Evolutionary conservation across 441 rosid genomes (phyloP).

Genomic region (Gossypium aridum): DNA sequence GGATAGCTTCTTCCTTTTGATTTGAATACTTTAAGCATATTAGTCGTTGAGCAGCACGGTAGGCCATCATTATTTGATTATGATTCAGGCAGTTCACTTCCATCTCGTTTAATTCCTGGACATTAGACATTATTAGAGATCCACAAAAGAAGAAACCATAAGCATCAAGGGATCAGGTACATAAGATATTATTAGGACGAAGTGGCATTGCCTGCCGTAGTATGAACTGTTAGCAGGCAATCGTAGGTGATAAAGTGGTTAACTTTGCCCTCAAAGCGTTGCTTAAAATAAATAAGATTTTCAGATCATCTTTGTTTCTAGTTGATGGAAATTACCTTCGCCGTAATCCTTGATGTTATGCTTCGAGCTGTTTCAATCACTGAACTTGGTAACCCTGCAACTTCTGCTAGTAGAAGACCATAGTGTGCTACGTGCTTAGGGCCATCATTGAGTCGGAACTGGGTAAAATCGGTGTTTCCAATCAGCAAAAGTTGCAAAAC

Average conservation of each 20-base stretch:
- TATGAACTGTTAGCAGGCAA: background rate
- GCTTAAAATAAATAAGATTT: background rate
- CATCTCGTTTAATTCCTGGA: conserved; percentile 65
- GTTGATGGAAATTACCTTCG: conserved; percentile 34
- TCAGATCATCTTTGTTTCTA: background rate
- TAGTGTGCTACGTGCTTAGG: conserved; percentile 70
- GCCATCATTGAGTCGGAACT: conserved; percentile 91
- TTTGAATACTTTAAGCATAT: conserved; percentile 68
- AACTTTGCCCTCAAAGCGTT: background rate
- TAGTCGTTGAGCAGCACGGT: conserved; percentile 57
- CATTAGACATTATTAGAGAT: background rate
- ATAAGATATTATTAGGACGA: background rate
- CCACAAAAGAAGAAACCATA: background rate
- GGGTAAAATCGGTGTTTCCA: conserved; percentile 10
- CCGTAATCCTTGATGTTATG: conserved; percentile 63
- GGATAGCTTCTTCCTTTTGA: conserved; percentile 60
- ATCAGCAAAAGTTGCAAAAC: conserved; percentile 5
- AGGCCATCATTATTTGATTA: conserved; percentile 38
- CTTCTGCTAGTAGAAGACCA: conserved; percentile 82
- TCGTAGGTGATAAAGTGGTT: background rate
- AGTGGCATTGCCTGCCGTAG: background rate
- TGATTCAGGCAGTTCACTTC: conserved; percentile 51
- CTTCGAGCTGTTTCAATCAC: conserved; percentile 75
- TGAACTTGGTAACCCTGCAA: conserved; percentile 82
- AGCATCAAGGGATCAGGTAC: background rate